A percentile compares a stretch with the other conserved stretches of the same genome.
These are phyloP conservation scores for Zygotorulaspora sp. DNA, from an alignment of 805 yeast species.

Conservation along the genomic window DNA sequence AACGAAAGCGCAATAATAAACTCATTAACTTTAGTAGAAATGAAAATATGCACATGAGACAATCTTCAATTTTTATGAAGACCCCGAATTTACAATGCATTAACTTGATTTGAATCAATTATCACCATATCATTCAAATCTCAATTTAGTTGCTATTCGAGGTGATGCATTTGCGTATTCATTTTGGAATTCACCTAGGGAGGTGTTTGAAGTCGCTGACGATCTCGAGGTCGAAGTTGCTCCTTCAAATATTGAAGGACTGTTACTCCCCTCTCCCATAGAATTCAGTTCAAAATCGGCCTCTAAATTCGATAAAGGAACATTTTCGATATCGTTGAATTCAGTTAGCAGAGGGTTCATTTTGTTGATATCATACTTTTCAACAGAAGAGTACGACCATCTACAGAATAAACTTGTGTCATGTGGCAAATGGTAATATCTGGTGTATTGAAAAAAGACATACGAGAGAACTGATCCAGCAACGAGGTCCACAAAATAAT, in stretches of 20 bases:
- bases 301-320: constrained; percentile 26
- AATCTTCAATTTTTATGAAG: not conserved
- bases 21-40: no score
- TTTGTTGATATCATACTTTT: constrained; percentile 31
- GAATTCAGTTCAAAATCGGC: constrained; percentile 27
- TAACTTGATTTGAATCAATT: no score
- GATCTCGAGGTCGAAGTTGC: constrained; percentile 33
- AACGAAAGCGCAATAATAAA: not conserved
- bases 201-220: constrained; percentile 36
- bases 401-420: constrained; percentile 55
- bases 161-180: constrained; percentile 18
- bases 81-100: no score
- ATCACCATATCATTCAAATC: constrained; percentile 17
- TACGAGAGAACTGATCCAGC: constrained; percentile 88
- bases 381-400: constrained; percentile 55
- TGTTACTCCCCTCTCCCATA: constrained; percentile 18
- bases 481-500: constrained; percentile 87
- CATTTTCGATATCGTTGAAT: constrained; percentile 33
- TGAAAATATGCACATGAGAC: constrained; percentile 3
- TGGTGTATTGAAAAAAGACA: constrained; percentile 62
- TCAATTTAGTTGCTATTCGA: constrained; percentile 17
- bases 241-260: constrained; percentile 34
- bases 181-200: constrained; percentile 24
- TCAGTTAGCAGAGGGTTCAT: constrained; percentile 37
- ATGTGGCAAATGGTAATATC: constrained; percentile 63